phyloP scores from a whole-genome alignment of 495 filamentous ascomycete species.

The Penicillium diatomitis region DNA sequence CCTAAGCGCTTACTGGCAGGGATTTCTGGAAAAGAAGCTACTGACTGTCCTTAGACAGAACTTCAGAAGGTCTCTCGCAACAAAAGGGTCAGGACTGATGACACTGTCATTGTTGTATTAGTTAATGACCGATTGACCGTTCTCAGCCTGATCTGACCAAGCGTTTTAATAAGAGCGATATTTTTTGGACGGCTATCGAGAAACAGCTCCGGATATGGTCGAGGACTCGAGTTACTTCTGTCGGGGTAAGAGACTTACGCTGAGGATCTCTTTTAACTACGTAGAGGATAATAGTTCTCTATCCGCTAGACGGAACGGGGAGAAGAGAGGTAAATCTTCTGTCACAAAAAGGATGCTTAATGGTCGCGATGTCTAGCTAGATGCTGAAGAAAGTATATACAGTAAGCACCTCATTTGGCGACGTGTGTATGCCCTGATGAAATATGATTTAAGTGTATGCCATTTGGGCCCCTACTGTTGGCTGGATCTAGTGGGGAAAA shows the following conservation, averaged over 20 bases:
- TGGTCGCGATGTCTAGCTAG: too few species aligned
- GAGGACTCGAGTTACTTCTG: not conserved
- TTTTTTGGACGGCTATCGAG: constrained; percentile 10
- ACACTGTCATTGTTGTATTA: constrained; percentile 9
- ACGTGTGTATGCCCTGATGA: constrained; percentile 21
- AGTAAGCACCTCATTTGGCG: constrained; percentile 16
- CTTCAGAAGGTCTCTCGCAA: not conserved
- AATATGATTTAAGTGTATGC: constrained; percentile 16
- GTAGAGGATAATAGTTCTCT: not conserved
- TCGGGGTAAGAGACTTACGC: not conserved
- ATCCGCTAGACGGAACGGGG: constrained; percentile 2
- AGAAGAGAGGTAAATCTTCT: constrained; percentile 15
- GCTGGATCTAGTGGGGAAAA: constrained; percentile 21
- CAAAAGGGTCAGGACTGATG: constrained; percentile 6
- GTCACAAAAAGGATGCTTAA: constrained; percentile 12
- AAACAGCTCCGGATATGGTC: constrained; percentile 9
- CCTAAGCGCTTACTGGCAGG: not conserved
- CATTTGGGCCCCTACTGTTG: constrained; percentile 22
- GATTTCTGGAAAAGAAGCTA: not conserved
- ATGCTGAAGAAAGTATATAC: constrained; percentile 14
- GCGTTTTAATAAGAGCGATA: constrained; percentile 6
- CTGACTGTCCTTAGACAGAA: not conserved
- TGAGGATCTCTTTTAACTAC: constrained; percentile 4
- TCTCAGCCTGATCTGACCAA: constrained; percentile 10
- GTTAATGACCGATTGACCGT: constrained; percentile 15